Conservation (phyloP, 805 yeast species). For the Vanderwaltozyma yarrowii region DNA sequence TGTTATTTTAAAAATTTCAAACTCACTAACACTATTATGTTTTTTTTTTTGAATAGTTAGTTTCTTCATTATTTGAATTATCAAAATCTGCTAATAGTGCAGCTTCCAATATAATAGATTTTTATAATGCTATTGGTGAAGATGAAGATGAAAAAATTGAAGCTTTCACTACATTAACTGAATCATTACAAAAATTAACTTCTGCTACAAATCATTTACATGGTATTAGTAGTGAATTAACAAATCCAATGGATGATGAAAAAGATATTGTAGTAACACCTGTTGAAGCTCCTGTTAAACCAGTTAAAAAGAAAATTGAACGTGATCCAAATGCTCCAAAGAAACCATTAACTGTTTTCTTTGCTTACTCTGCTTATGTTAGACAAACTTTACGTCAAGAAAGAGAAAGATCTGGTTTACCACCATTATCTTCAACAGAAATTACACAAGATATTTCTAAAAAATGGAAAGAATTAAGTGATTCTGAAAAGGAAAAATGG, state of each 20-base stretch:
- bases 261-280: slow-evolving; percentile 12
- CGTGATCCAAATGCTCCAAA: slow-evolving; percentile 93
- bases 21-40: not conserved
- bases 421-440: slow-evolving; percentile 63
- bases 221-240: slow-evolving; percentile 21
- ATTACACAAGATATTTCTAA: slow-evolving; percentile 69
- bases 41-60: slow-evolving; percentile 34
- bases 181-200: slow-evolving; percentile 32
- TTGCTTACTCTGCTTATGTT: slow-evolving; percentile 63
- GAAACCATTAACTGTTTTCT: slow-evolving; percentile 84
- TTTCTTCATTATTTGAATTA: slow-evolving; percentile 70
- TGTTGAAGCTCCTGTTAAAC: slow-evolving; percentile 11
- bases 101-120: slow-evolving; percentile 68
- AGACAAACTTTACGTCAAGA: slow-evolving; percentile 65
- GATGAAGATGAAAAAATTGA: slow-evolving; percentile 37
- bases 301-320: slow-evolving; percentile 39
- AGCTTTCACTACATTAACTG: slow-evolving; percentile 35
- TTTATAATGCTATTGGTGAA: slow-evolving; percentile 49
- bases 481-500: slow-evolving; percentile 64
- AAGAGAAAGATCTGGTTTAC: slow-evolving; percentile 46
- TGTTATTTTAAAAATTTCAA: too few species aligned
- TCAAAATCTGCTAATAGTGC: slow-evolving; percentile 83
- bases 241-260: slow-evolving; percentile 28
- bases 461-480: slow-evolving; percentile 66
- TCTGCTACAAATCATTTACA: slow-evolving; percentile 28